Evolutionary conservation across 2,329 filamentous ascomycete genomes (phyloP).

Genomic region (Dactylonectria estremocensis): DNA sequence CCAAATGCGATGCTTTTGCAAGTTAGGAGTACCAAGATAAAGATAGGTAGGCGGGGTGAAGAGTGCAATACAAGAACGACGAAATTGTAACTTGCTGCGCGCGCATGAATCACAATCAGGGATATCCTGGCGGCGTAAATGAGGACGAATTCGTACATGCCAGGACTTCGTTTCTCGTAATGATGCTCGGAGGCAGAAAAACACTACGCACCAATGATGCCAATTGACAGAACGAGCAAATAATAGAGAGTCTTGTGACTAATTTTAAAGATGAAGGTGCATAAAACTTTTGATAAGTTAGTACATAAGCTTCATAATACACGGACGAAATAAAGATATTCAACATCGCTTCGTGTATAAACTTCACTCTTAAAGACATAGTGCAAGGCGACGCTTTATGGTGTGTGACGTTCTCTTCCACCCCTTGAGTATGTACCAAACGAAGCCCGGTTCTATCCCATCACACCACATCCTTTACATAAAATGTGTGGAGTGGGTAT

Average conservation of each 20-base stretch:
- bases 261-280: no score
- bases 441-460: slow-evolving; percentile 5
- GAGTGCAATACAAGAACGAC: slow-evolving; percentile 4
- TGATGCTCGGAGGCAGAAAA: no score
- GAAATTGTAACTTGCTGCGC: slow-evolving; percentile 17
- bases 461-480: background rate
- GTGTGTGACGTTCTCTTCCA: background rate
- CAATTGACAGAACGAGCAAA: no score
- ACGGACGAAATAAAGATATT: no score
- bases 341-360: no score
- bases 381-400: no score
- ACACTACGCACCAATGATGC: no score
- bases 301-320: no score
- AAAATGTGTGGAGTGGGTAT: background rate
- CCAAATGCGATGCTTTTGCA: slow-evolving; percentile 12
- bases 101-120: slow-evolving; percentile 30
- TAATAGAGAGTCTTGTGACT: no score
- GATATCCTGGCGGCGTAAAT: slow-evolving; percentile 22
- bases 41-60: slow-evolving; percentile 13
- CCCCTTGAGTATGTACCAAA: slow-evolving; percentile 20
- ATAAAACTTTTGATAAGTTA: no score
- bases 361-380: no score
- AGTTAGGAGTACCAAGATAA: slow-evolving; percentile 19
- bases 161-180: no score
- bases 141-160: slow-evolving; percentile 17